Conservation (phyloP, 2,329 filamentous ascomycete genomes). For the Ceratocystis alfenasii region DNA sequence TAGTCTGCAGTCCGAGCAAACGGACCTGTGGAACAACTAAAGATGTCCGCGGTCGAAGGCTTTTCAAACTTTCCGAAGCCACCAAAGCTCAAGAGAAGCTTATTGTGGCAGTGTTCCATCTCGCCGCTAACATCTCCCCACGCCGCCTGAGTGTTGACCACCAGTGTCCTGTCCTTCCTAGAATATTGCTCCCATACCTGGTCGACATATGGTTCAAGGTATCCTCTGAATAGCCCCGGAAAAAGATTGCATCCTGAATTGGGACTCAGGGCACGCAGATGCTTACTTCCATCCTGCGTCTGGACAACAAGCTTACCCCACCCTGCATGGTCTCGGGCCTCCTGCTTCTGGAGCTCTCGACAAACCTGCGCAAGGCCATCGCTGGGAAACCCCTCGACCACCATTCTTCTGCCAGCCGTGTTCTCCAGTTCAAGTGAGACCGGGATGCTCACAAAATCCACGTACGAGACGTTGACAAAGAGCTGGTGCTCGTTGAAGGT, state of each 20-base stretch:
- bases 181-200: slow-evolving; percentile 42
- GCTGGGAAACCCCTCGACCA: slow-evolving; percentile 39
- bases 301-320: slow-evolving; percentile 43
- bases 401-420: slow-evolving; percentile 34
- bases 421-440: slow-evolving; percentile 44
- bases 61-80: slow-evolving; percentile 33
- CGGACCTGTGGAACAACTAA: slow-evolving; percentile 43
- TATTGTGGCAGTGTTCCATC: slow-evolving; percentile 30
- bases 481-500: slow-evolving; percentile 51
- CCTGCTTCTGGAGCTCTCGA: slow-evolving; percentile 35
- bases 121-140: slow-evolving; percentile 40
- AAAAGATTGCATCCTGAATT: slow-evolving; percentile 38
- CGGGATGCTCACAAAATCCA: slow-evolving; percentile 62
- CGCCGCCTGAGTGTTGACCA: slow-evolving; percentile 42
- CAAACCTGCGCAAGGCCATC: slow-evolving; percentile 39
- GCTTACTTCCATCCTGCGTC: slow-evolving; percentile 29
- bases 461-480: slow-evolving; percentile 59
- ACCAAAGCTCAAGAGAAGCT: slow-evolving; percentile 31
- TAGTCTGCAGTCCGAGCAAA: slow-evolving; percentile 38
- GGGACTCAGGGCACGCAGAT: slow-evolving; percentile 43
- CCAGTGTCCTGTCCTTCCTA: slow-evolving; percentile 30
- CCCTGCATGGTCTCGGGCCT: slow-evolving; percentile 35
- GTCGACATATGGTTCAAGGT: slow-evolving; percentile 41
- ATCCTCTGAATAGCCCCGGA: slow-evolving; percentile 36
- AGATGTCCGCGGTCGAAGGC: slow-evolving; percentile 40